phyloP scores from a whole-genome alignment of 176 grass and related monocot genomes.

The Cenchrus fungigraminus region DNA sequence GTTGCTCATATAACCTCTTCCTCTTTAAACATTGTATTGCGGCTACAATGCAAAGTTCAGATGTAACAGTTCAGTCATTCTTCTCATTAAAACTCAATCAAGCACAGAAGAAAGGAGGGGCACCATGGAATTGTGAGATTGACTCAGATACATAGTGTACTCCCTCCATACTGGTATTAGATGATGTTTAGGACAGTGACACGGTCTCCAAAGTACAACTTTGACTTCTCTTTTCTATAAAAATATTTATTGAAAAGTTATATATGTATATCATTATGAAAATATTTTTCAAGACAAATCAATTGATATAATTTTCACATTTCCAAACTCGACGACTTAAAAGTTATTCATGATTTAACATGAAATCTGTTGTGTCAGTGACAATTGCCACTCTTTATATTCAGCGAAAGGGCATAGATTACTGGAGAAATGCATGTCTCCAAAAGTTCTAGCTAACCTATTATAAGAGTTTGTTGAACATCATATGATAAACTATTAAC shows the following conservation, averaged over 20 bases:
- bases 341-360: too few relatives aligned
- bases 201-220: too few relatives aligned
- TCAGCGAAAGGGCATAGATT: not conserved
- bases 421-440: not conserved
- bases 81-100: constrained; percentile 32
- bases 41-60: constrained; percentile 49
- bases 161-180: too few relatives aligned
- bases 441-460: not conserved
- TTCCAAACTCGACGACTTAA: too few relatives aligned
- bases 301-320: too few relatives aligned
- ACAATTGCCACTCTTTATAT: not conserved
- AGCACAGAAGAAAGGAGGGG: not conserved
- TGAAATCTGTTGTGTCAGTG: not conserved
- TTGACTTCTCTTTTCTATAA: too few relatives aligned
- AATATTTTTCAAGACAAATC: too few relatives aligned
- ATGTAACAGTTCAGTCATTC: constrained; percentile 23
- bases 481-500: constrained; percentile 13
- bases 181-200: too few relatives aligned
- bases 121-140: not conserved
- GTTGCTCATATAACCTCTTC: constrained; percentile 95
- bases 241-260: too few relatives aligned
- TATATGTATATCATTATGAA: too few relatives aligned
- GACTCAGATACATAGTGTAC: not conserved
- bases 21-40: constrained; percentile 99
- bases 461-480: constrained; percentile 7